Base-by-base conservation (phyloP, 2,329 filamentous ascomycete species). In the Huntiella omanensis region DNA sequence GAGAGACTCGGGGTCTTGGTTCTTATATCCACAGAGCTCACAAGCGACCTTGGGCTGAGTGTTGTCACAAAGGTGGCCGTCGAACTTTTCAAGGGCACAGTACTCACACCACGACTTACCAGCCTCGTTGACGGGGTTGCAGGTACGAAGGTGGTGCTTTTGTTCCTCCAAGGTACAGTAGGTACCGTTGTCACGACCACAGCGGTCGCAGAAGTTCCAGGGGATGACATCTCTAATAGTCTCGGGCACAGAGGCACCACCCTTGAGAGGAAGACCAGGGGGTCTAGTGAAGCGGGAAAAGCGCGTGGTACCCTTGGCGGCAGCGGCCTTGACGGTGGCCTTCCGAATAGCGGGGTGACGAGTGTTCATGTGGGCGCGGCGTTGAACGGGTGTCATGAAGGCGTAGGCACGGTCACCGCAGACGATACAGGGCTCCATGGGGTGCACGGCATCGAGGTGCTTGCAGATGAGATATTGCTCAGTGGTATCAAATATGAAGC, bases 161-260 rank as follows among this genome's bases (percentile, higher is more conserved):
- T 54, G 53, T 12, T 56, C 54, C 4, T 15, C 36, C 5, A 33
- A 40, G 15, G 43, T 34, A 22, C 35, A 40, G 32, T 54, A 46
- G n/a, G 37, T 13, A 2, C n/a, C 32, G 39, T 56, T 54, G 40
- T 54, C 48, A 7, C 54, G 52, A 10, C 54, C 50, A 33, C 54
- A 56, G 16, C 54, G 54, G 34, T 56, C 54, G 42, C 54, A 56
- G 48, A 51, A 55, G 4, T 16, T 32, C 40, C 53, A 55, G 6
- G 44, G 43, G 19, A 28, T 38, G 22, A 28, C 22, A 28, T 28
- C 22, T 28, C 4, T 8, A 41, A 28, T 22, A 2, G 19, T 1
- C 16, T 41, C 19, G 7, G 19, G 16, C 7, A 8, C 7, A 13
- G 15, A 19, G 13, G 39, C 39, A 33, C 39, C 17, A 13, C 39